Evolutionary conservation across 768 basidiomycete genomes (phyloP).

Genomic region (Russula ochroleuca): DNA sequence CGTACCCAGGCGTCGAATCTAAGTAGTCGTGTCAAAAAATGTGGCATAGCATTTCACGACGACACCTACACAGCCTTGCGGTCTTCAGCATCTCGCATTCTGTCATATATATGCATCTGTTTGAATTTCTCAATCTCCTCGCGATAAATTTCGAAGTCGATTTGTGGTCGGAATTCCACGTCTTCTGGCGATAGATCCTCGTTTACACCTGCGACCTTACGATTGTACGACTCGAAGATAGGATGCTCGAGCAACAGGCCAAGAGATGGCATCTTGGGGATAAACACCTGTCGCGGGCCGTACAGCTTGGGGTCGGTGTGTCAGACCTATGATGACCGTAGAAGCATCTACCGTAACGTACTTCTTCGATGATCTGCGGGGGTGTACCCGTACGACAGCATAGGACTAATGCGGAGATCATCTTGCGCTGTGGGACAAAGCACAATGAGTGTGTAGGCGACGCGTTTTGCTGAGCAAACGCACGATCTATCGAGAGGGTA

Average conservation of each 20-base stretch:
- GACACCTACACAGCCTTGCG: slow-evolving; percentile 63
- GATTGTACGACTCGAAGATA: slow-evolving; percentile 75
- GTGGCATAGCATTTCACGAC: background rate
- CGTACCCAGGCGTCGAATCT: slow-evolving; percentile 87
- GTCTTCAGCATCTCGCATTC: slow-evolving; percentile 83
- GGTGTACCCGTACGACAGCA: slow-evolving; percentile 74
- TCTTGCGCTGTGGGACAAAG: slow-evolving; percentile 75
- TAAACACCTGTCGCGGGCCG: slow-evolving; percentile 67
- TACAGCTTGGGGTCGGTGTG: slow-evolving; percentile 52
- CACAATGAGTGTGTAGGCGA: slow-evolving; percentile 24
- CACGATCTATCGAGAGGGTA: slow-evolving; percentile 44
- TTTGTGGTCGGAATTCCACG: slow-evolving; percentile 61
- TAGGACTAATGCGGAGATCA: slow-evolving; percentile 87
- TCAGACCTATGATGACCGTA: background rate
- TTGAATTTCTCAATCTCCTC: slow-evolving; percentile 79
- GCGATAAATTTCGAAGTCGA: slow-evolving; percentile 67
- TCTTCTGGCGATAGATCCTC: slow-evolving; percentile 50
- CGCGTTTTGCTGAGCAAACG: slow-evolving; percentile 28
- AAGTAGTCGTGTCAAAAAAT: slow-evolving; percentile 1
- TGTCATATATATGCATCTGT: slow-evolving; percentile 76
- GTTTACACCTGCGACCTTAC: slow-evolving; percentile 46
- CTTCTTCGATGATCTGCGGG: slow-evolving; percentile 68
- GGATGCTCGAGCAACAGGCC: slow-evolving; percentile 89
- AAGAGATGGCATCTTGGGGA: slow-evolving; percentile 95
- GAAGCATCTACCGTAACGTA: slow-evolving; percentile 29